Conservation (phyloP, 2,329 filamentous ascomycete genomes). For the Zopfia rhizophila region DNA sequence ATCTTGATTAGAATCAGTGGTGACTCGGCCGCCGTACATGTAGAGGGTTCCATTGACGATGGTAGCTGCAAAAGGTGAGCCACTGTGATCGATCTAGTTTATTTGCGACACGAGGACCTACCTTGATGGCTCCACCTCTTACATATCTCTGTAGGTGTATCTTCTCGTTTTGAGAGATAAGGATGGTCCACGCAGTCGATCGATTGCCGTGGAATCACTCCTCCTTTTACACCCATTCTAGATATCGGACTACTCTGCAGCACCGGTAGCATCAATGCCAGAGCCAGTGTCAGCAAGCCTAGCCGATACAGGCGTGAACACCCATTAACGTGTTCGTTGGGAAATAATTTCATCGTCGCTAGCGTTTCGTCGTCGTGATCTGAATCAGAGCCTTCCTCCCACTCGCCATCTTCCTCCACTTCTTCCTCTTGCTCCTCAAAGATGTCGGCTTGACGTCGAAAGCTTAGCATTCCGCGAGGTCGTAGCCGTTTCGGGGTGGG, state of each 20-base stretch:
- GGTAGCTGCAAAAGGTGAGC: slow-evolving; percentile 58
- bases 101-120: slow-evolving; percentile 11
- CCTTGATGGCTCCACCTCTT: slow-evolving; percentile 51
- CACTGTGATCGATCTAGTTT: slow-evolving; percentile 17
- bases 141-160: slow-evolving; percentile 47
- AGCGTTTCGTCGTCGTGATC: slow-evolving; percentile 28
- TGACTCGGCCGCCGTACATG: slow-evolving; percentile 77
- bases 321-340: slow-evolving; percentile 18
- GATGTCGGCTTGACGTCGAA: slow-evolving; percentile 43
- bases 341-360: slow-evolving; percentile 9
- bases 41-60: slow-evolving; percentile 80
- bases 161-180: slow-evolving; percentile 37
- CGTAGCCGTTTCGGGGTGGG: slow-evolving; percentile 32
- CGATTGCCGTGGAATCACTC: slow-evolving; percentile 33
- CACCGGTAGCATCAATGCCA: slow-evolving; percentile 47
- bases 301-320: slow-evolving; percentile 40
- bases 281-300: slow-evolving; percentile 34
- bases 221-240: slow-evolving; percentile 38
- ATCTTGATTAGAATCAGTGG: slow-evolving; percentile 65
- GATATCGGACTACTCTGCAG: slow-evolving; percentile 40
- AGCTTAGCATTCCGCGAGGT: slow-evolving; percentile 42
- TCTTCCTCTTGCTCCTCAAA: slow-evolving; percentile 28
- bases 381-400: slow-evolving; percentile 40
- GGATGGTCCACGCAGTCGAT: slow-evolving; percentile 29
- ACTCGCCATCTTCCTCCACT: slow-evolving; percentile 32